phyloP scores from a whole-genome alignment of 352 stramenopile genomes.

The Pythium monospermum region DNA sequence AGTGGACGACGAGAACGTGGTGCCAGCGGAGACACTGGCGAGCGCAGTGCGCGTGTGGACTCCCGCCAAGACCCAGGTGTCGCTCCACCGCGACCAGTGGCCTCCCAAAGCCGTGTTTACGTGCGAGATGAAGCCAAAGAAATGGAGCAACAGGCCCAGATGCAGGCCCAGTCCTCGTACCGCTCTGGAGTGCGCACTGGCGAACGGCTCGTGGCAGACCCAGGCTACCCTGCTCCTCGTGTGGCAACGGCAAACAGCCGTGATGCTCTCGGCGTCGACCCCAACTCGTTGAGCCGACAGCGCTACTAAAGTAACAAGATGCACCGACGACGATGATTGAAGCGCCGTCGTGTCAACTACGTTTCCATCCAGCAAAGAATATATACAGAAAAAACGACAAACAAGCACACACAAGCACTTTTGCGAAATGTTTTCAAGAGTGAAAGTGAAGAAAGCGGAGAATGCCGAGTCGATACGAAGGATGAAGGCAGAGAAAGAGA shows the following conservation, averaged over 20 bases:
- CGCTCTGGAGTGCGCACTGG: constrained; percentile 46
- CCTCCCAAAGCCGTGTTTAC: constrained; percentile 60
- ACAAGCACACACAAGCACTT: background rate
- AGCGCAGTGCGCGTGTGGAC: constrained; percentile 58
- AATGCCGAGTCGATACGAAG: constrained; percentile 26
- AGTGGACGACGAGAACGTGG: constrained; percentile 61
- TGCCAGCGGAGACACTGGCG: constrained; percentile 49
- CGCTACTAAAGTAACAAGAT: constrained; percentile 71
- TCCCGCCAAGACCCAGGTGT: constrained; percentile 38
- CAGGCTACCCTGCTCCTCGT: constrained; percentile 52
- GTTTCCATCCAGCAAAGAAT: constrained; percentile 4
- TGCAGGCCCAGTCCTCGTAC: constrained; percentile 23
- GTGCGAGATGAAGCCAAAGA: constrained; percentile 69
- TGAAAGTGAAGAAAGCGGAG: constrained; percentile 36
- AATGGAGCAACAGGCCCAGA: constrained; percentile 13
- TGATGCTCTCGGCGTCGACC: constrained; percentile 44
- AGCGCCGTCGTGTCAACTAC: background rate
- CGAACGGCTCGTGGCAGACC: constrained; percentile 43
- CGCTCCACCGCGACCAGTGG: constrained; percentile 39
- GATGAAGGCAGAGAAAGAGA: background rate
- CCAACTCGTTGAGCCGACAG: constrained; percentile 72
- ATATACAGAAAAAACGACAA: constrained; percentile 12
- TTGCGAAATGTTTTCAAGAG: constrained; percentile 8
- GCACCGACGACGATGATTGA: too few species aligned
- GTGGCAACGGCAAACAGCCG: constrained; percentile 59